These are phyloP conservation scores for Leccinellum luteum DNA, from an alignment of 768 basidiomycete species.

Conservation along the genomic window DNA sequence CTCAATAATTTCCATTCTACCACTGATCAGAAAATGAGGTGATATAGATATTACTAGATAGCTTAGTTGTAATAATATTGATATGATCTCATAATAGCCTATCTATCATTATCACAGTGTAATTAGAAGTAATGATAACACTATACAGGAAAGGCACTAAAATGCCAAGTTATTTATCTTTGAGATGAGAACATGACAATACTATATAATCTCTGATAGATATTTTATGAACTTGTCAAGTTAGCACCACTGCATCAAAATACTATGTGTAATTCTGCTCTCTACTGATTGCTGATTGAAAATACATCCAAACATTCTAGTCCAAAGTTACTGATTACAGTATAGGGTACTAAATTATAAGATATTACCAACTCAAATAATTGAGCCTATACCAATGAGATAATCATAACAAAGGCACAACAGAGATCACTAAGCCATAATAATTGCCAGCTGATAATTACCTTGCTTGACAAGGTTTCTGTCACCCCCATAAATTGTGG, in stretches of 20 bases:
- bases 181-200: not conserved
- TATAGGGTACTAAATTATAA: not conserved
- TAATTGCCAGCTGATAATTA: too few species aligned
- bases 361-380: not conserved
- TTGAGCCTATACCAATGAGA: not conserved
- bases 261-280: too few species aligned
- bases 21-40: not conserved
- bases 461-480: too few species aligned
- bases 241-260: too few species aligned
- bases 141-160: not conserved
- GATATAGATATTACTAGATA: not conserved
- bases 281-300: too few species aligned
- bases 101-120: not conserved
- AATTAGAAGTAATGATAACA: not conserved
- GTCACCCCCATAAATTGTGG: slow-evolving; percentile 1
- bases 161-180: not conserved
- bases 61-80: not conserved
- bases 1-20: too few species aligned
- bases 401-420: not conserved
- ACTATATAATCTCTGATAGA: not conserved
- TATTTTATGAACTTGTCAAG: not conserved
- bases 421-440: not conserved
- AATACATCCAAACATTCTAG: not conserved
- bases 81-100: not conserved
- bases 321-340: not conserved